These are phyloP conservation scores for Podosphaera xanthii DNA, from an alignment of 2,329 filamentous ascomycete species.

Conservation along the genomic window DNA sequence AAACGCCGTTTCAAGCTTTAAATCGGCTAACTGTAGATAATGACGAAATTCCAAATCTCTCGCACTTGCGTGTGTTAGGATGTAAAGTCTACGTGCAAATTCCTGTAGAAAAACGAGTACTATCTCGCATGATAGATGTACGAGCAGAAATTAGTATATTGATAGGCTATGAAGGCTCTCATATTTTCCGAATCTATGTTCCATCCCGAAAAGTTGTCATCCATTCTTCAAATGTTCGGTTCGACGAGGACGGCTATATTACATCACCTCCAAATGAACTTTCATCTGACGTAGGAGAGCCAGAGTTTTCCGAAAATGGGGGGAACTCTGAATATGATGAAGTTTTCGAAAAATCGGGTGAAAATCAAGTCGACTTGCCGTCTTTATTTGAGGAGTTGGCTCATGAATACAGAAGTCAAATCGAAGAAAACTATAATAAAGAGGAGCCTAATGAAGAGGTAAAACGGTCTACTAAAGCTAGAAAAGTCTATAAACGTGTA, in stretches of 20 bases:
- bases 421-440: neutral
- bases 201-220: neutral
- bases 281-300: no score
- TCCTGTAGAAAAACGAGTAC: neutral
- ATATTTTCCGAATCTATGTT: neutral
- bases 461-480: neutral
- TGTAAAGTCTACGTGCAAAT: neutral
- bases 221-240: no score
- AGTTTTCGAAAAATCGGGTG: neutral
- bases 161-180: neutral
- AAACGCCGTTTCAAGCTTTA: neutral
- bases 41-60: slow-evolving; percentile 1
- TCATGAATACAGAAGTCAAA: neutral
- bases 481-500: neutral
- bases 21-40: neutral
- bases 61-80: neutral
- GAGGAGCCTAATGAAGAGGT: neutral
- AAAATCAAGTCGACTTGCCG: neutral
- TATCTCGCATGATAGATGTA: neutral
- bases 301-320: no score
- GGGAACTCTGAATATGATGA: no score
- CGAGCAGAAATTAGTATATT: neutral
- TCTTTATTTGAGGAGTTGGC: neutral
- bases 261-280: neutral
- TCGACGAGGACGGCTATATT: neutral